A percentile compares a stretch with the other conserved stretches of the same genome.
These are phyloP conservation scores for Fusarium graminum DNA, from an alignment of 2,329 filamentous ascomycete genomes.

Conservation along the genomic window DNA sequence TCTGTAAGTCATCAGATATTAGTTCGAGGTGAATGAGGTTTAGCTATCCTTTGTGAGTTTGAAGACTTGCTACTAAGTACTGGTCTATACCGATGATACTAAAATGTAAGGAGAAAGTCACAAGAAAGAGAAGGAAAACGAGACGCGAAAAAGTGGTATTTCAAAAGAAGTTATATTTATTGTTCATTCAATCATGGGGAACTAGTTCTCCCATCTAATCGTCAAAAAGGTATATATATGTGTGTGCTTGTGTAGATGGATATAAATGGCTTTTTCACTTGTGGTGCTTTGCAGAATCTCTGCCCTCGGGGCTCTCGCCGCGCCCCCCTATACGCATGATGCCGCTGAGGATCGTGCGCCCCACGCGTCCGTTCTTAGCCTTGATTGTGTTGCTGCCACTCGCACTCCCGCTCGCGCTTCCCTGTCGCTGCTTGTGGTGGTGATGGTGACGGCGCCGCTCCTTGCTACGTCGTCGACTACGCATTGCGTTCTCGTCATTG, in stretches of 20 bases:
- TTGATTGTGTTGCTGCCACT: conserved; percentile 52
- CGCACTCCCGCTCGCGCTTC: conserved; percentile 48
- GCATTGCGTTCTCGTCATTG: conserved; percentile 43
- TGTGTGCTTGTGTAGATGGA: conserved; percentile 22
- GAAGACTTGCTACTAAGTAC: not conserved
- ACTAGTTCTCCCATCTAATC: conserved; percentile 33
- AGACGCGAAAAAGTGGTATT: conserved; percentile 10
- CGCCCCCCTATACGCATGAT: conserved; percentile 60
- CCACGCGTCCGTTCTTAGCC: conserved; percentile 57
- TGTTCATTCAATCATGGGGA: conserved; percentile 40
- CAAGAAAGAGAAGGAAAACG: not conserved
- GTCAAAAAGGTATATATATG: conserved; percentile 26
- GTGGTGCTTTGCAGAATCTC: conserved; percentile 38
- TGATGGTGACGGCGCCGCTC: conserved; percentile 52
- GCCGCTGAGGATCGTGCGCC: conserved; percentile 59
- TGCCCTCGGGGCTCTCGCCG: conserved; percentile 58
- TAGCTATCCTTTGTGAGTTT: not conserved
- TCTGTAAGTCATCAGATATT: not conserved
- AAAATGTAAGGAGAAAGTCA: not conserved
- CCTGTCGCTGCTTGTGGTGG: conserved; percentile 48
- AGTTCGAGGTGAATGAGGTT: not conserved
- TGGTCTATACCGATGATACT: not conserved
- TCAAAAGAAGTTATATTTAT: conserved; percentile 38
- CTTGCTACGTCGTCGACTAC: conserved; percentile 50
- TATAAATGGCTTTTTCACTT: conserved; percentile 23